Evolutionary conservation across 176 grass and related monocot species (phyloP).

Genomic region (Eremochloa ophiuroides): DNA sequence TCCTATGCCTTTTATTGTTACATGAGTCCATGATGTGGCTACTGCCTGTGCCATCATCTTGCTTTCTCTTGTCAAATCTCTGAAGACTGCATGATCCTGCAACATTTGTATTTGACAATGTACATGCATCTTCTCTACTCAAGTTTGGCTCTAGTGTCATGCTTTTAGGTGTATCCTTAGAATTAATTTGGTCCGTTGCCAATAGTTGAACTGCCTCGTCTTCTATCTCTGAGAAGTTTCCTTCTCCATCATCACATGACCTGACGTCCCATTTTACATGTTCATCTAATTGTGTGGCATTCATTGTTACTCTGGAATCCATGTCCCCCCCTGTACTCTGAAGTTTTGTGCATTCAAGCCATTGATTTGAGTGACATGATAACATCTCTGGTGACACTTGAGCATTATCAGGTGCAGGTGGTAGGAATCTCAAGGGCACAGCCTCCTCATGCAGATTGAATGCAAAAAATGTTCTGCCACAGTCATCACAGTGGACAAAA

Average conservation of each 20-base stretch:
- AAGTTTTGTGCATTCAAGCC: not conserved
- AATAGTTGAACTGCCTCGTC: slow-evolving; percentile 11
- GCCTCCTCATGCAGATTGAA: slow-evolving; percentile 29
- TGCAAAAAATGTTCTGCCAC: slow-evolving; percentile 30
- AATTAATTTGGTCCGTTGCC: not conserved
- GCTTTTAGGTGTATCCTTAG: not conserved
- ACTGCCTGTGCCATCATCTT: not conserved
- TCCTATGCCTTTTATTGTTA: not conserved
- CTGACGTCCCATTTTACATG: not conserved
- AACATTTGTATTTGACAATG: not conserved
- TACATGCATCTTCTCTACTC: not conserved
- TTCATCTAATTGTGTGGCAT: not conserved
- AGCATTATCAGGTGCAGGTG: not conserved
- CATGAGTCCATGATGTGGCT: not conserved
- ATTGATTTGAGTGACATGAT: slow-evolving; percentile 13
- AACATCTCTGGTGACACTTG: not conserved
- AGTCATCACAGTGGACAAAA: slow-evolving; percentile 14
- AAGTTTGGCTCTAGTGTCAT: not conserved
- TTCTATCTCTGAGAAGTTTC: slow-evolving; percentile 22
- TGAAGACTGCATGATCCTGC: not conserved
- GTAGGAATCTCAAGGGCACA: slow-evolving; percentile 25
- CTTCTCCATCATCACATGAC: not conserved
- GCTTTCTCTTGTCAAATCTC: not conserved
- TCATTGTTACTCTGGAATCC: not conserved
- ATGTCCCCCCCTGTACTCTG: not conserved